These are phyloP conservation scores for Torulaspora microellipsoides DNA, from an alignment of 805 yeast species.

Conservation along the genomic window DNA sequence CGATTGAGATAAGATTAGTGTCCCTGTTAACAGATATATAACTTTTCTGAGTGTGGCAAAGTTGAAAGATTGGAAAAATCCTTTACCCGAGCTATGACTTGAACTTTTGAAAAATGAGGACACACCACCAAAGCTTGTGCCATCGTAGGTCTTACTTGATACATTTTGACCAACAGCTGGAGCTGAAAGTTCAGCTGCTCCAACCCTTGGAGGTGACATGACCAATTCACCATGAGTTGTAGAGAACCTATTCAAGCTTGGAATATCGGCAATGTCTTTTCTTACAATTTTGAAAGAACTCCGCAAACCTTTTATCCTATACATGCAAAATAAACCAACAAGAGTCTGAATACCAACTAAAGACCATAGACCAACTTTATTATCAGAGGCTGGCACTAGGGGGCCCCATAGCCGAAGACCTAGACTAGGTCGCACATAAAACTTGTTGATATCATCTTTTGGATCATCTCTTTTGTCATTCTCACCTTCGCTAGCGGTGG, in stretches of 20 bases:
- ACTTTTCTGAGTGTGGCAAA: slow-evolving; percentile 31
- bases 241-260: slow-evolving; percentile 34
- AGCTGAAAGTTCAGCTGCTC: not conserved
- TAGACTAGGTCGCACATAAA: slow-evolving; percentile 48
- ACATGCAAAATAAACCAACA: slow-evolving; percentile 39
- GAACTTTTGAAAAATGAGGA: slow-evolving; percentile 20
- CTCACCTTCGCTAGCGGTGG: slow-evolving; percentile 4
- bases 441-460: slow-evolving; percentile 17
- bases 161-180: not conserved
- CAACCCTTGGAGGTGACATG: slow-evolving; percentile 7
- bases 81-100: slow-evolving; percentile 17
- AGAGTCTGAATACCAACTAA: slow-evolving; percentile 51
- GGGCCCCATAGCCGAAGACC: slow-evolving; percentile 68
- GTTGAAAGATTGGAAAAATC: slow-evolving; percentile 25
- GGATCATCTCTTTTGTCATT: slow-evolving; percentile 17
- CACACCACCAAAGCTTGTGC: slow-evolving; percentile 20
- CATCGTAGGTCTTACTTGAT: slow-evolving; percentile 4
- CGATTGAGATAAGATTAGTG: slow-evolving; percentile 47
- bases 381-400: slow-evolving; percentile 67
- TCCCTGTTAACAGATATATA: slow-evolving; percentile 40
- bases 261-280: slow-evolving; percentile 32
- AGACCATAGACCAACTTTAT: slow-evolving; percentile 48
- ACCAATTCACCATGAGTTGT: slow-evolving; percentile 26
- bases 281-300: slow-evolving; percentile 12
- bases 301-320: slow-evolving; percentile 20